Evolutionary conservation across 176 grass and related monocot genomes (phyloP), one percentile per base, ranked within the genome.

Genomic region (Coix lacrymajobi): DNA sequence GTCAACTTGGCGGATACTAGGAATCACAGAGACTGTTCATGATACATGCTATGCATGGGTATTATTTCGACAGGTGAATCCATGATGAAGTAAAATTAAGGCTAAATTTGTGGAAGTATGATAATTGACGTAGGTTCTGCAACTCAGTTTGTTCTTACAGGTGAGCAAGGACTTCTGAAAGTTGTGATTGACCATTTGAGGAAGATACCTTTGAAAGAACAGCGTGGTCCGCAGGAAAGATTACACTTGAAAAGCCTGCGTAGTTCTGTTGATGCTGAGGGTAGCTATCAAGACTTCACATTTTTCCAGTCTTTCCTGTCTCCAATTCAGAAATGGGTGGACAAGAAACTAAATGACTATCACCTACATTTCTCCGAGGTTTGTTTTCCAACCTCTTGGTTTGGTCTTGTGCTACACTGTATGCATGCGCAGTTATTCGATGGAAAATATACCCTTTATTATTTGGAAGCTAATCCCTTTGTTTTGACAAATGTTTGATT

Each of bases 31-130:
- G 76, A 89, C 93, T 33, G 90, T 98, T 80, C 96, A 98, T 77
- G 96, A 95, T 77, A 95, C 96, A 82, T 98, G 96, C 77, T 96
- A 98, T 69, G 89, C 89, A 88, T 98, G 96, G 96, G 93, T 98
- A 71, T 95, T 98, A 77, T 98, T 98, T 85, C 93, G 91, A 36
- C 96, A 98, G 93, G 96, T 98, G 91, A 85, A 83, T 52, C 30
- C n/a, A 62, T 61, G 65, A 65, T 46, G 4, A 48, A 73, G 28
- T 73, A 75, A 63, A 70, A 79, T 73, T 52, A 79, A 63, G 11
- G 39, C 33, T 81, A 81, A 25, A 19, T 76, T 54, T 24, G 67
- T 81, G 39, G 20, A 70, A 81, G 25, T 64, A 78, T 44, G 62
- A 52, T 33, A 66, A 63, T 62, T 87, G 62, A 91, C 87, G 43